Base-by-base conservation (phyloP, 2,329 filamentous ascomycete species). In the Aspergillus sp. region DNA sequence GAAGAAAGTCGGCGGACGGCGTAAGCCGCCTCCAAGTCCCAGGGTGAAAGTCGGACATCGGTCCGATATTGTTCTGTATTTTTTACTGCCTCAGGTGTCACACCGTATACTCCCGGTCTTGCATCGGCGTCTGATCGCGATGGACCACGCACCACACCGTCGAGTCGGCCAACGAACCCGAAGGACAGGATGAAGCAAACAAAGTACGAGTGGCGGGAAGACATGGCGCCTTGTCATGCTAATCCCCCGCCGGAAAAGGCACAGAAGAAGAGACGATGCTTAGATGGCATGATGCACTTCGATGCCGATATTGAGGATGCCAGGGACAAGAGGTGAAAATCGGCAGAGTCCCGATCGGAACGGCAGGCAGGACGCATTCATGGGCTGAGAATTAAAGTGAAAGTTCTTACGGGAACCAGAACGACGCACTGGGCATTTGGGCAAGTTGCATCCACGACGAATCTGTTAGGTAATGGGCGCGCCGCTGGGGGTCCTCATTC, bases 401-500 rank as follows among this genome's bases (percentile, higher is more conserved):
- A 45, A n/a, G 24, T 45, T 44, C 50, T 41, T 21, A 52, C 50
- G 39, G 27, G 17, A 43, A 17, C 27, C 40, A 52, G 23, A 31
- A n/a, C 49, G 37, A 43, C 19, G 37, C 39, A 49, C 39, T 49
- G 40, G 24, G 55, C 49, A 49, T 37, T n/a, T 15, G 12, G 6
- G 35, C 35, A n/a, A 57, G 58, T 56, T 51, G 49, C 44, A 46
- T 44, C 43, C 55, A 44, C 27, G 37, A 55, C 50, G 52, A 70
- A 69, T 62, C 64, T 69, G 63, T 72, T 73, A 73, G 65, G 70
- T 73, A 72, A 73, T 71, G 62, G 59, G 62, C 64, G 65, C 56
- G 53, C 40, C 39, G 57, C 53, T 55, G 53, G 40, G 49, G 51
- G 55, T 59, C 50, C 54, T 64, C 60, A 72, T 71, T 72, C 66